A percentile compares a stretch with the other conserved stretches of the same genome.
Evolutionary conservation across 805 yeast genomes (phyloP).

Genomic region (Metschnikowia corniflorae): DNA sequence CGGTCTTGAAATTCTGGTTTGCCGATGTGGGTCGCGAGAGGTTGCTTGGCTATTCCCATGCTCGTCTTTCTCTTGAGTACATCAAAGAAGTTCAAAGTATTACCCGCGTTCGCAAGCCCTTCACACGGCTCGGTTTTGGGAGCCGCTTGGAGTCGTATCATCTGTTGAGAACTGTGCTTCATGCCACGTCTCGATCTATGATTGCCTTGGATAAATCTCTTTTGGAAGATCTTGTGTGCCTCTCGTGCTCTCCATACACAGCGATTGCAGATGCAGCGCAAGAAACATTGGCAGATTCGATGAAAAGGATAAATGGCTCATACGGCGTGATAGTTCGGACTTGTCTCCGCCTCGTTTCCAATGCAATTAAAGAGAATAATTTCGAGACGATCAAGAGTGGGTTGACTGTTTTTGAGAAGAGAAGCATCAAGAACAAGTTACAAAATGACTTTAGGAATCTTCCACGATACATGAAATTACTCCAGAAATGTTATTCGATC

Average conservation of each 20-base stretch:
- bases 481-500: slow-evolving; percentile 52
- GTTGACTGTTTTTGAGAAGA: slow-evolving; percentile 52
- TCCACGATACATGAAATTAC: slow-evolving; percentile 42
- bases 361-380: slow-evolving; percentile 48
- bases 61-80: slow-evolving; percentile 52
- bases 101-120: slow-evolving; percentile 61
- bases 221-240: slow-evolving; percentile 58
- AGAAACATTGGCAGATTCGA: slow-evolving; percentile 58
- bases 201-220: slow-evolving; percentile 60
- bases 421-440: slow-evolving; percentile 55
- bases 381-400: slow-evolving; percentile 61
- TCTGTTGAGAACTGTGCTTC: slow-evolving; percentile 65
- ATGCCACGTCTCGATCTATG: slow-evolving; percentile 69
- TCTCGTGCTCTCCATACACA: slow-evolving; percentile 67
- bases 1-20: slow-evolving; percentile 71
- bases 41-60: slow-evolving; percentile 53
- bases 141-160: slow-evolving; percentile 72
- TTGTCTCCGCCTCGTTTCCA: slow-evolving; percentile 47
- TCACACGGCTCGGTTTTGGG: slow-evolving; percentile 75
- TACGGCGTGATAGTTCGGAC: slow-evolving; percentile 51
- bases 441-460: slow-evolving; percentile 56
- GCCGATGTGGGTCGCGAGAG: slow-evolving; percentile 76
- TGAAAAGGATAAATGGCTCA: slow-evolving; percentile 67
- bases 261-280: slow-evolving; percentile 72
- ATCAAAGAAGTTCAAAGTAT: slow-evolving; percentile 59